Evolutionary conservation across 2,329 filamentous ascomycete genomes (phyloP), one percentile per base, ranked within the genome.

Genomic region (Corniculantispora saksenae): DNA sequence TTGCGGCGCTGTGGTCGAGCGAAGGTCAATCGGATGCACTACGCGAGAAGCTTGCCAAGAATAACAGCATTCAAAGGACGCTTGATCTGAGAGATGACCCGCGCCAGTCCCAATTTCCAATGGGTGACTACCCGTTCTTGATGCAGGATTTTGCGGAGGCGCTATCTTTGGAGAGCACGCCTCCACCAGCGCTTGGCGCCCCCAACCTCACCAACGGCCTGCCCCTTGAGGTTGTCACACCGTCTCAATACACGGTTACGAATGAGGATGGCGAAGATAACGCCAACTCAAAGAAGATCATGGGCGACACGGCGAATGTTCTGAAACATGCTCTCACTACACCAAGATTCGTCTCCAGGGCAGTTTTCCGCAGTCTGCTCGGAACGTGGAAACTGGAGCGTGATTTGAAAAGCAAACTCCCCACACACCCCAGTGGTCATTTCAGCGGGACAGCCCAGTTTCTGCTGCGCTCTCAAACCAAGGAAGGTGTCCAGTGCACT

Each of bases 81-180:
- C 71, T 86, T 0, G 70, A 75, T 3, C 79, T 91, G 38, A 83
- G 89, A 15, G 71, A 71, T 25, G 83, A 84, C 69, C 81, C 77
- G 12, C 83, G 80, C 7, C 77, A 78, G 69, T 90, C 75, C 67
- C 92, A 95, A 70, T 95, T 93, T 70, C 92, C 91, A 45, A 94
- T 94, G 89, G 89, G 89, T 12, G 92, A 96, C 75, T 94, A 94
- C 74, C 77, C 87, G 9, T 94, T 88, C 67, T 77, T 94, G 15
- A 89, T 94, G 82, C 88, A 93, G 69, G 86, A 90, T 15, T 87
- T 94, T 66, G 81, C 88, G 15, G 74, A 82, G 2, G 84, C 87
- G 0, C 79, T 92, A 2, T 81, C 79, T 0, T 80, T 93, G 10
- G 74, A 72, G 35, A 83, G 78, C 35, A 72, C 69, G 19, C 73